These are phyloP conservation scores for Suillus placidus DNA, from an alignment of 768 basidiomycete species.

Conservation along the genomic window DNA sequence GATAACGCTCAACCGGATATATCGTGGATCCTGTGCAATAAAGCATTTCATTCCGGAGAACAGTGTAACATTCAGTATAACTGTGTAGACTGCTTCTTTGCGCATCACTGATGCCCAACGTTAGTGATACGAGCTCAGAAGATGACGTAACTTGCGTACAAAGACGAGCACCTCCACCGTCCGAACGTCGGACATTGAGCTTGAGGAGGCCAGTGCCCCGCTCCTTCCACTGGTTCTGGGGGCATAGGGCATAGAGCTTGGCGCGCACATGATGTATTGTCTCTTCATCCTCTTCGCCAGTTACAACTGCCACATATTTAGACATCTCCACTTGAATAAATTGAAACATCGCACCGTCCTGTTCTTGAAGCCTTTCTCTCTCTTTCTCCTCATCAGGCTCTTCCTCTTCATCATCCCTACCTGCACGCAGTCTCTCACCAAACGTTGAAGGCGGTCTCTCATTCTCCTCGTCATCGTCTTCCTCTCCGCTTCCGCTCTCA, in stretches of 20 bases:
- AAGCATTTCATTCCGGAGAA: constrained; percentile 79
- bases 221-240: constrained; percentile 73
- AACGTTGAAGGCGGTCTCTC: constrained; percentile 47
- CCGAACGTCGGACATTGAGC: constrained; percentile 64
- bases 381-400: constrained; percentile 48
- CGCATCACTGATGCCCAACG: constrained; percentile 64
- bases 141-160: constrained; percentile 43
- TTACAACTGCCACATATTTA: constrained; percentile 49
- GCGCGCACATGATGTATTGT: constrained; percentile 77
- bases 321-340: not conserved
- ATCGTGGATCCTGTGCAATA: constrained; percentile 77
- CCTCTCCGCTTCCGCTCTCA: constrained; percentile 42
- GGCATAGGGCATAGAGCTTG: constrained; percentile 66
- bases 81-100: constrained; percentile 78
- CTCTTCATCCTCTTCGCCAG: constrained; percentile 83
- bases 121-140: constrained; percentile 14
- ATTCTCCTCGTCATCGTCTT: constrained; percentile 38
- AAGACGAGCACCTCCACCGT: constrained; percentile 70
- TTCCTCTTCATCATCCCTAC: constrained; percentile 60
- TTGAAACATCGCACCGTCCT: constrained; percentile 54
- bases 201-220: constrained; percentile 72
- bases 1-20: constrained; percentile 74
- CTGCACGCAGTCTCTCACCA: constrained; percentile 67
- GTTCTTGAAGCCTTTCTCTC: constrained; percentile 56
- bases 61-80: constrained; percentile 73